Conservation (phyloP, 2,329 filamentous ascomycete genomes). For the Falciphora oryzae region DNA sequence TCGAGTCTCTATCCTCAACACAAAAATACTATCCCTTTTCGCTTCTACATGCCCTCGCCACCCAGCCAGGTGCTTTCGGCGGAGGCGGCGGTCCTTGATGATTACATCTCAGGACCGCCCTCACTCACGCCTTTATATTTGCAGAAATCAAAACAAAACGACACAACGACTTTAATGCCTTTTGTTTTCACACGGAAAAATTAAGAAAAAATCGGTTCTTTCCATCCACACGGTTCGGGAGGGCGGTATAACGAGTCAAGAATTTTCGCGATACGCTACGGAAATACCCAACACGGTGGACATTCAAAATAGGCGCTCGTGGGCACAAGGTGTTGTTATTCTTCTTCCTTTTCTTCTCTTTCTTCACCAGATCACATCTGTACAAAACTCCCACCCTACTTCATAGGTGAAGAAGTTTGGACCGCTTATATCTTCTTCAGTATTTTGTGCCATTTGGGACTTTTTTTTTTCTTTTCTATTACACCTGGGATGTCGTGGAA, state of each 20-base stretch:
- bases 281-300: conserved; percentile 12
- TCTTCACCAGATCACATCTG: neutral
- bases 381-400: neutral
- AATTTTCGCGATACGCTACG: conserved; percentile 8
- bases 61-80: too few species aligned
- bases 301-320: conserved; percentile 1
- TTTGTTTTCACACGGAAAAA: neutral
- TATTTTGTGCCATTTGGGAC: neutral
- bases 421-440: neutral
- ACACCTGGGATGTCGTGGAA: neutral
- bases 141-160: neutral
- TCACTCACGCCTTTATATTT: neutral
- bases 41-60: neutral
- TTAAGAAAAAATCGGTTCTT: conserved; percentile 8
- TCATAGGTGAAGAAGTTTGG: neutral
- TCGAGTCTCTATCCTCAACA: neutral
- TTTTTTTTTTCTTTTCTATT: neutral
- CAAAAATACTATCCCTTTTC: neutral
- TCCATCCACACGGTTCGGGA: conserved; percentile 6
- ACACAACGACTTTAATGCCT: conserved; percentile 5
- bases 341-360: neutral
- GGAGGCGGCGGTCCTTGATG: neutral
- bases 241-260: neutral
- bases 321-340: conserved; percentile 4
- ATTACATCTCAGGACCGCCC: neutral